Percentiles rank a stretch among this genome's conserved stretches.
phyloP scores from a whole-genome alignment of 2,329 filamentous ascomycete genomes.

The Rutstroemia sp. region DNA sequence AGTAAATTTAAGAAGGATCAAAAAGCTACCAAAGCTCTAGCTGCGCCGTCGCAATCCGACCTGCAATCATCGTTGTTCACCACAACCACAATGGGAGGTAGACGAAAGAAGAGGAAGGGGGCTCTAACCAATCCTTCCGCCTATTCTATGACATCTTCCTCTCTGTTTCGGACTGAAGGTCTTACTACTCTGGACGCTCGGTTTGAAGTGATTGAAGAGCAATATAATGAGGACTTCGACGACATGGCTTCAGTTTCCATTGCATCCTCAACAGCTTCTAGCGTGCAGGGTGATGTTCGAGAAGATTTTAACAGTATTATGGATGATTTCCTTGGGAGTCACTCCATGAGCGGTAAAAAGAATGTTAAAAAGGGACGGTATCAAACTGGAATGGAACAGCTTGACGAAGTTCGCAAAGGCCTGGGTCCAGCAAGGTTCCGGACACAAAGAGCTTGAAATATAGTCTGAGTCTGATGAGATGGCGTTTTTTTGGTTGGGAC shows the following conservation, averaged over 20 bases:
- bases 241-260: constrained; percentile 56
- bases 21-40: constrained; percentile 37
- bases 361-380: constrained; percentile 73
- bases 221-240: constrained; percentile 59
- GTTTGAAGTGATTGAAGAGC: constrained; percentile 85
- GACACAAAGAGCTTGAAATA: constrained; percentile 17
- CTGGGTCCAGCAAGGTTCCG: constrained; percentile 67
- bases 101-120: constrained; percentile 90
- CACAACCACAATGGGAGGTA: constrained; percentile 70
- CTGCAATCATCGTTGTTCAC: constrained; percentile 65
- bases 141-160: constrained; percentile 89
- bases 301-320: constrained; percentile 83
- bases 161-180: constrained; percentile 80
- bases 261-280: constrained; percentile 59
- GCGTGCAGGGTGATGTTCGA: constrained; percentile 59
- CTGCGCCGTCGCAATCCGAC: constrained; percentile 49
- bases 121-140: constrained; percentile 80
- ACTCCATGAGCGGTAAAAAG: constrained; percentile 65
- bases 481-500: not conserved
- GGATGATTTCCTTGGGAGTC: constrained; percentile 81
- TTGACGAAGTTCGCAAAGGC: constrained; percentile 80
- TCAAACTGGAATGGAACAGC: constrained; percentile 74
- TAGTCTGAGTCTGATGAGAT: not conserved
- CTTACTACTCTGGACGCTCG: constrained; percentile 78
- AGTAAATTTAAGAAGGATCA: constrained; percentile 87